These are phyloP conservation scores for Teunomyces lycoperdinae DNA, from an alignment of 805 yeast species.

Conservation along the genomic window DNA sequence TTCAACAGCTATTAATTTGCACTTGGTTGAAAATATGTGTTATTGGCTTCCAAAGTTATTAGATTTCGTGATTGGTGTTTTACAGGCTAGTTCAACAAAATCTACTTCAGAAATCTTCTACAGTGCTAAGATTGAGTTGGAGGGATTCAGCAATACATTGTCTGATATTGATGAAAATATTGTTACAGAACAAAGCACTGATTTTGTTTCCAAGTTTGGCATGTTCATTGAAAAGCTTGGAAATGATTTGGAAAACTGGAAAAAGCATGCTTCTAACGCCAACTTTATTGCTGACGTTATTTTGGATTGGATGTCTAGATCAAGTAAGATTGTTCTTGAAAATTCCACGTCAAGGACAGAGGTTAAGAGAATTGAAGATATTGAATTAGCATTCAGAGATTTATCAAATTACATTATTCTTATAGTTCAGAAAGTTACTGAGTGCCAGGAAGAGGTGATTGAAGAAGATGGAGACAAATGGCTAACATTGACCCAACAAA, in stretches of 20 bases:
- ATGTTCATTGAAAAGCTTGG: constrained; percentile 22
- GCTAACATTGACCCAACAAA: constrained; percentile 52
- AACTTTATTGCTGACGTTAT: constrained; percentile 51
- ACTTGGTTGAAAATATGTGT: constrained; percentile 12
- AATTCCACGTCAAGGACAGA: constrained; percentile 5
- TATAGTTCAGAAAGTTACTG: constrained; percentile 60
- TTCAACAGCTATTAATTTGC: constrained; percentile 17
- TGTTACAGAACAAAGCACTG: constrained; percentile 13
- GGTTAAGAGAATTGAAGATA: constrained; percentile 20
- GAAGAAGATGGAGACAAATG: constrained; percentile 59
- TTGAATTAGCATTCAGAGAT: constrained; percentile 49
- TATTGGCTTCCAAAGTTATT: constrained; percentile 38
- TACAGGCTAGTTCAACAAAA: constrained; percentile 10
- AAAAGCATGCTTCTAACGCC: constrained; percentile 20
- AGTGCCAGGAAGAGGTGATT: constrained; percentile 30
- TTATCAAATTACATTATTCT: constrained; percentile 60
- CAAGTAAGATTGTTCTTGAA: constrained; percentile 5
- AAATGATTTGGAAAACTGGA: constrained; percentile 33
- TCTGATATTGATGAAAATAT: constrained; percentile 20
- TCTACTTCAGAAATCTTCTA: constrained; percentile 13
- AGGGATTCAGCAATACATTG: constrained; percentile 11
- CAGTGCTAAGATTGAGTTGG: constrained; percentile 14
- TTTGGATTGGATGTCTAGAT: constrained; percentile 41
- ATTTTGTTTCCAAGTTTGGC: constrained; percentile 18
- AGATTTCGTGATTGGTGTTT: constrained; percentile 27